Conservation (phyloP, 1,284 basidiomycete genomes). For the Irpex sp. region DNA sequence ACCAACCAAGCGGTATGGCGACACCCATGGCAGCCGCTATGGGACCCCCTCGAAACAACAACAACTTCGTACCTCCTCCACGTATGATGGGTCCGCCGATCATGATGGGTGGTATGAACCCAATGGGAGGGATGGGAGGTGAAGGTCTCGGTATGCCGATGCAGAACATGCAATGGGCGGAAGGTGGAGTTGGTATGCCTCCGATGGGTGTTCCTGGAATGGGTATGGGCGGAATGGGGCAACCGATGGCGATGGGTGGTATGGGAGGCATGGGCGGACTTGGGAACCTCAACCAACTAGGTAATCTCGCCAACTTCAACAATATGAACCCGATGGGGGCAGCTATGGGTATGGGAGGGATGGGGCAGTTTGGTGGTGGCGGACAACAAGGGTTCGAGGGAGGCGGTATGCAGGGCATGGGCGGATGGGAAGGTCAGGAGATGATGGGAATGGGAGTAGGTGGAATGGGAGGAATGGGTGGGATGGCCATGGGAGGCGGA, state of each 20-base stretch:
- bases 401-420: slow-evolving; percentile 19
- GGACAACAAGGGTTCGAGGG: slow-evolving; percentile 12
- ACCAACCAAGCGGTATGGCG: slow-evolving; percentile 18
- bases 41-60: slow-evolving; percentile 5
- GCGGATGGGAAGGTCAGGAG: slow-evolving; percentile 16
- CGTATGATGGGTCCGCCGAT: slow-evolving; percentile 49
- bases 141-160: slow-evolving; percentile 17
- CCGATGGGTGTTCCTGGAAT: slow-evolving; percentile 30
- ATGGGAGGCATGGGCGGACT: slow-evolving; percentile 15
- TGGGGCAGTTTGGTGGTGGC: slow-evolving; percentile 7
- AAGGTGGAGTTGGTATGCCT: slow-evolving; percentile 21
- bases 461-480: slow-evolving; percentile 12
- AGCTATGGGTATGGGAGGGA: slow-evolving; percentile 18
- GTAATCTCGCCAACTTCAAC: slow-evolving; percentile 20
- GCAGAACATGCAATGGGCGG: slow-evolving; percentile 26
- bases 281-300: slow-evolving; percentile 5
- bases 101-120: slow-evolving; percentile 17
- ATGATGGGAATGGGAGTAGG: slow-evolving; percentile 16
- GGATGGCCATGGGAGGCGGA: slow-evolving; percentile 18
- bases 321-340: slow-evolving; percentile 19
- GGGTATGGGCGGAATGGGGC: slow-evolving; percentile 19
- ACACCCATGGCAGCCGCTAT: slow-evolving; percentile 23
- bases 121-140: slow-evolving; percentile 21
- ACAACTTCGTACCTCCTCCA: slow-evolving; percentile 26
- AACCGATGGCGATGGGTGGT: slow-evolving; percentile 20